These are phyloP conservation scores for Diaporthe helianthi DNA, from an alignment of 2,329 filamentous ascomycete species.

Conservation along the genomic window DNA sequence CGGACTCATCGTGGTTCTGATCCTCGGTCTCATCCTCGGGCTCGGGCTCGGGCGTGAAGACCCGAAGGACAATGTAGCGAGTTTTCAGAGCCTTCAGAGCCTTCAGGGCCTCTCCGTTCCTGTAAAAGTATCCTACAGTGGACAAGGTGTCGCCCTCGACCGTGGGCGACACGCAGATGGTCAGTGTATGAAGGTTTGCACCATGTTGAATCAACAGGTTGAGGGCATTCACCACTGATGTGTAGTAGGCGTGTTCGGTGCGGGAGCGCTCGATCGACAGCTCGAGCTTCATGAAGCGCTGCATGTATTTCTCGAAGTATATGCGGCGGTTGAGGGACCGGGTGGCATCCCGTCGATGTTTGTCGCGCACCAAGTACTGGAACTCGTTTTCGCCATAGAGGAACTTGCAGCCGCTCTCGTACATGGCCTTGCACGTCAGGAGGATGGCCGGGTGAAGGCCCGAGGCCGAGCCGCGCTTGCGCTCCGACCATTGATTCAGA, in stretches of 20 bases:
- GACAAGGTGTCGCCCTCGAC: not conserved
- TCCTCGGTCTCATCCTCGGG: constrained; percentile 39
- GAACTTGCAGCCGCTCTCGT: constrained; percentile 45
- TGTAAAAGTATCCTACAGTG: constrained; percentile 23
- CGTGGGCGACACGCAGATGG: constrained; percentile 46
- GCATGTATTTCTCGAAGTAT: constrained; percentile 47
- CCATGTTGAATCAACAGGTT: constrained; percentile 17
- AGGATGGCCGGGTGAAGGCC: constrained; percentile 49
- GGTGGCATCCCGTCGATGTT: constrained; percentile 32
- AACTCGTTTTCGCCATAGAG: constrained; percentile 59
- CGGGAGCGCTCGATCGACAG: constrained; percentile 54
- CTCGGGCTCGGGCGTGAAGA: constrained; percentile 34
- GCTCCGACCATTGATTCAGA: constrained; percentile 43
- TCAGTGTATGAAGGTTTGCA: constrained; percentile 50
- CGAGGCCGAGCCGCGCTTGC: constrained; percentile 39
- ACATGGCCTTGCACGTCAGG: constrained; percentile 43
- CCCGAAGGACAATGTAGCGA: constrained; percentile 36
- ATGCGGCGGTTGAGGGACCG: constrained; percentile 37
- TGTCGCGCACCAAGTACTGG: constrained; percentile 53
- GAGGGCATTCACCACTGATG: constrained; percentile 34
- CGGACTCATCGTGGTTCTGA: too few relatives aligned
- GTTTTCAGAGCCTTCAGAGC: constrained; percentile 35
- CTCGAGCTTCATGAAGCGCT: constrained; percentile 50
- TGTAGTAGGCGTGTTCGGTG: constrained; percentile 38
- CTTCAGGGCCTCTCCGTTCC: constrained; percentile 15